Evolutionary conservation across 768 basidiomycete genomes (phyloP), one percentile per base, ranked within the genome.

Genomic region (Mycena rebaudengoi): DNA sequence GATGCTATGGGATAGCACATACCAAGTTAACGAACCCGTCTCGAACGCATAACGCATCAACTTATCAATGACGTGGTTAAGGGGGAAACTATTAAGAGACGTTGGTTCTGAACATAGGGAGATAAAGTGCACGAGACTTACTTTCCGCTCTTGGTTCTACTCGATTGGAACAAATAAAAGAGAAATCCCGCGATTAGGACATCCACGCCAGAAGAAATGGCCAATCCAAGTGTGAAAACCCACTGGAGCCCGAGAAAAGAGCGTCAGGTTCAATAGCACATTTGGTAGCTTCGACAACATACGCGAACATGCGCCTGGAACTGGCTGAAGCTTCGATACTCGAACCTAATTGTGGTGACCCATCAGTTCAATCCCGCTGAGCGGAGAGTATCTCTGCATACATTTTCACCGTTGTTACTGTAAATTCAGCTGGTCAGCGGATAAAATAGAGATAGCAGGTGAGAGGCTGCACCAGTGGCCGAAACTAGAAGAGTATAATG

Each of bases 1-100:
- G 7, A 16, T 26, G 16, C 10, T 25, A 7, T 44, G 23, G 3
- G 5, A 14, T 18, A 29, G 14, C 4, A 46, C 3, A 33, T 18
- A 7, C 20, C 4, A 7, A 26, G 2, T 5, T 11, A 18, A 12
- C 62, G 11, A 71, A 57, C 85, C 86, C 33, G 80, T 85, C 67
- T 87, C 86, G 43, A 87, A 80, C 0, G 85, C 81, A 62, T 87
- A 86, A 1, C 84, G 64, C 39, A 86, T 82, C 45, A 86, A 74
- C 0, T 74, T 69, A 57, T 85, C 79, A 23, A 87, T 76, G 25
- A 86, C 64, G 8, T 79, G 79, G 60, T 85, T 83, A 68, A 87
- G 64, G 53, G 84, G 86, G 59, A 16, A 16, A 20, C 29, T 23
- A 30, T 13, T 33, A 12, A 28, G 20, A 45, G 30, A 14, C 12